These are phyloP conservation scores for Micractinium sp. DNA, from an alignment of 139 green algal genomes.

Conservation along the genomic window DNA sequence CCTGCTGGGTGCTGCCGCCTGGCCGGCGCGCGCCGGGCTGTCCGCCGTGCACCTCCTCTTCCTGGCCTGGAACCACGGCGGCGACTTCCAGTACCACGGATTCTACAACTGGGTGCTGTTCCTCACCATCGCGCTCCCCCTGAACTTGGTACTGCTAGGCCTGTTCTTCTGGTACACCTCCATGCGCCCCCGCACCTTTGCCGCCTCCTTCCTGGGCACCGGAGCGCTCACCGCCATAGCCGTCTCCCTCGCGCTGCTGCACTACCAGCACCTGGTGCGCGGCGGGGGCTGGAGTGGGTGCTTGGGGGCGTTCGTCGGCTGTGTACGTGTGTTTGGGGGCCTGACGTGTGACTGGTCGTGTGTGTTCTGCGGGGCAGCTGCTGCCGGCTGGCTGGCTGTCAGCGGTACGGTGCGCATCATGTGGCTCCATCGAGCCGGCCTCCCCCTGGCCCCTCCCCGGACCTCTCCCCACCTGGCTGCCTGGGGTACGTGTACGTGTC, in stretches of 20 bases:
- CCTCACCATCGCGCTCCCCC: not conserved
- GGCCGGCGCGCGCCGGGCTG: not conserved
- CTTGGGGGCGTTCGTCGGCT: too few species aligned
- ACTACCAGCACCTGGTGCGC: conserved; percentile 17
- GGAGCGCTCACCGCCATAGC: not conserved
- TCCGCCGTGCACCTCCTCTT: not conserved
- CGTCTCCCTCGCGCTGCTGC: not conserved
- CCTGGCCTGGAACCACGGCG: conserved; percentile 15
- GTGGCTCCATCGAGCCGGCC: too few species aligned
- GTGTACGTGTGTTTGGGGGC: too few species aligned
- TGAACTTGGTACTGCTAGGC: conserved; percentile 23
- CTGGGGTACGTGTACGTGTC: too few species aligned
- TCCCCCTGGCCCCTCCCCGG: too few species aligned
- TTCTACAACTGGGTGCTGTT: conserved; percentile 35
- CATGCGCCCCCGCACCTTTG: not conserved
- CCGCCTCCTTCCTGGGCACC: not conserved
- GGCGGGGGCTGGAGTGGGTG: too few species aligned
- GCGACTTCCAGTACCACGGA: conserved; percentile 23
- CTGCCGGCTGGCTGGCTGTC: too few species aligned
- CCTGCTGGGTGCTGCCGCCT: not conserved
- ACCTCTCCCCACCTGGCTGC: too few species aligned
- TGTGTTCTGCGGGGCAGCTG: too few species aligned
- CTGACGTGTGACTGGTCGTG: too few species aligned
- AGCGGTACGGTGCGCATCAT: too few species aligned
- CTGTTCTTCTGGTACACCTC: conserved; percentile 8